Conservation (phyloP, 495 filamentous ascomycete species). For the Aspergillus homomorphus region DNA sequence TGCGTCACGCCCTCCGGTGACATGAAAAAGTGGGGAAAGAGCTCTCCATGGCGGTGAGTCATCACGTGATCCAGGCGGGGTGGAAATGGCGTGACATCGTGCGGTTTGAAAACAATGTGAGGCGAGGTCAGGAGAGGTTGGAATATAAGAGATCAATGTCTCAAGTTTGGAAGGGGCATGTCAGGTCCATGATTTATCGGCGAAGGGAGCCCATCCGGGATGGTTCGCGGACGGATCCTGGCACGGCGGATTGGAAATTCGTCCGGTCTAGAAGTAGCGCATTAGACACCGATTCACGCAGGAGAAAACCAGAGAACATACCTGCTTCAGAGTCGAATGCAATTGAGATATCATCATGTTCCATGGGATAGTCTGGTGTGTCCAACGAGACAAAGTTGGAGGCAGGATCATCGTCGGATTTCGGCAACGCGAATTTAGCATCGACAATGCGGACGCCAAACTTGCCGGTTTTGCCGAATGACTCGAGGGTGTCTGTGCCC, state of each 20-base stretch:
- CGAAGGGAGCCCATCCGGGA: conserved; percentile 51
- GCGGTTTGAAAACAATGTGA: too few relatives aligned
- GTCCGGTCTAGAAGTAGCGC: conserved; percentile 38
- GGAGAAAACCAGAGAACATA: conserved; percentile 43
- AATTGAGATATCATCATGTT: conserved; percentile 87
- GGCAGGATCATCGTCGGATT: conserved; percentile 53
- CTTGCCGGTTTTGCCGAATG: conserved; percentile 62
- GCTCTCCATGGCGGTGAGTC: neutral
- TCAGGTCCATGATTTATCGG: conserved; percentile 26
- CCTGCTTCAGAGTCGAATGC: conserved; percentile 74
- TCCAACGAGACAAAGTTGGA: conserved; percentile 77
- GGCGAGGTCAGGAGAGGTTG: neutral
- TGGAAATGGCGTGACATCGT: neutral
- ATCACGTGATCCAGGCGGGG: conserved; percentile 12
- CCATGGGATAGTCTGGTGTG: conserved; percentile 79
- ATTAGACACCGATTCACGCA: neutral
- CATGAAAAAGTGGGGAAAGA: neutral
- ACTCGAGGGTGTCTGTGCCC: conserved; percentile 75
- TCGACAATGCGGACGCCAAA: conserved; percentile 72
- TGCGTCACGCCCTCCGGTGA: neutral
- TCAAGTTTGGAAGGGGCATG: neutral
- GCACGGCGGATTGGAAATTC: conserved; percentile 43
- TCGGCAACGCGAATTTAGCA: conserved; percentile 84
- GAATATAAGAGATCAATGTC: neutral
- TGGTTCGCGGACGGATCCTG: conserved; percentile 45